Evolutionary conservation across 345 rosid genomes (phyloP), one percentile per base, ranked within the genome.

Genomic region (Ceriops zippeliana): DNA sequence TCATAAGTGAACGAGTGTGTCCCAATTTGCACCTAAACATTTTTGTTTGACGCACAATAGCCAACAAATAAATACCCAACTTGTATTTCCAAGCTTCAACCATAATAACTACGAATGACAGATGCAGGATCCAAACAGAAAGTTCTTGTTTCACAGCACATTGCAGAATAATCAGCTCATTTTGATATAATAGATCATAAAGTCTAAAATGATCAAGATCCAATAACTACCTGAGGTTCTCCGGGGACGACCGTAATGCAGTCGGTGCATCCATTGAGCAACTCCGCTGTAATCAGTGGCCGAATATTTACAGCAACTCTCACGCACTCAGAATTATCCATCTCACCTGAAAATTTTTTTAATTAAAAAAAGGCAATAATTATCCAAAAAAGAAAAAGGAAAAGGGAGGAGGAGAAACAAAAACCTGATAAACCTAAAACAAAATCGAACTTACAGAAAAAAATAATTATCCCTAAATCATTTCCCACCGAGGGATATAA

Each of bases 291-390:
- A 70, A 95, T 95, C 62, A 91, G 65, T 46, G 99, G 98, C 0
- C 99, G 86, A 19, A 95, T 83, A 37, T 95, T 91, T 42, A 95
- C 96, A 0, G 99, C 98, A 21, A 95, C 98, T 62, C 85, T 82
- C 30, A 95, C 99, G 66, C 88, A 87, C 59, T 85, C 85, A 52
- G 80, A 62, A 22, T 69, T 77, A 35, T 86, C 88, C 76, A 70
- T 82, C n/a, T 21, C 77, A 11, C 31, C 11, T 21, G 30, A 22
- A 24, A 15, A 16, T 1, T 7, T 1, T 24, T 1, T 6, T 0
- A 16, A 24, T 9, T 52, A 42, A 17, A 16, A 35, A 15, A 20
- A 21, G 20, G 5, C 7, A 17, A 54, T 16, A n/a, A 7, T 22
- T 10, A 58, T 27, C 22, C 0, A 22, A 54, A 9, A 42, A 69